Conservation (phyloP, 2,329 filamentous ascomycete species). For the Penicillium sp. region DNA sequence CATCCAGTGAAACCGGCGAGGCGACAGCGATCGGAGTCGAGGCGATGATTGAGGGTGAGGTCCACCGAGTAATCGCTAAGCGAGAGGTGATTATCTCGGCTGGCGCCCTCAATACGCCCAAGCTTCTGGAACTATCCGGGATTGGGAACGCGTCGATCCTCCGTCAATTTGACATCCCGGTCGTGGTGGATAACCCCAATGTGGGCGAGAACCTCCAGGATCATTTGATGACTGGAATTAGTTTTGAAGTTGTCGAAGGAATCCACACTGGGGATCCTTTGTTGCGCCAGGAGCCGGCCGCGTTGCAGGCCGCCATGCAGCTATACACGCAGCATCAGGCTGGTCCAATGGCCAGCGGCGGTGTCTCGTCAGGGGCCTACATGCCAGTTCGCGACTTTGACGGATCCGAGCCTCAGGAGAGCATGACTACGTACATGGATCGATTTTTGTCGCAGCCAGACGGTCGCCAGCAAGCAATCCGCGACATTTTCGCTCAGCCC, state of each 20-base stretch:
- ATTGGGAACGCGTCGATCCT: constrained; percentile 55
- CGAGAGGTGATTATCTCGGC: constrained; percentile 62
- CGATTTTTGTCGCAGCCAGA: neutral
- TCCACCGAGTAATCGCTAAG: constrained; percentile 30
- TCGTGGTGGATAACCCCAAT: constrained; percentile 47
- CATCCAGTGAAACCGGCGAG: neutral
- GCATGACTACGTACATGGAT: neutral
- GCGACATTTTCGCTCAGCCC: neutral
- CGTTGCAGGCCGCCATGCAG: constrained; percentile 44
- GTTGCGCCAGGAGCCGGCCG: constrained; percentile 42
- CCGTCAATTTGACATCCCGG: constrained; percentile 43
- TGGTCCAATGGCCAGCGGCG: constrained; percentile 11
- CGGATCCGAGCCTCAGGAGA: neutral
- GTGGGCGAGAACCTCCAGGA: constrained; percentile 58
- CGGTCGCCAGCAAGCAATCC: neutral
- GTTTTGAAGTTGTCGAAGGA: constrained; percentile 12
- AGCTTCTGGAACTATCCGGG: constrained; percentile 63
- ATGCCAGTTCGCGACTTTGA: constrained; percentile 2
- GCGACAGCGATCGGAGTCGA: neutral
- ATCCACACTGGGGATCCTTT: constrained; percentile 1
- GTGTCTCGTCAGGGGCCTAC: constrained; percentile 7
- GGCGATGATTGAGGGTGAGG: constrained; percentile 28
- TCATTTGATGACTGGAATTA: constrained; percentile 36
- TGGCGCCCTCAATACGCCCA: constrained; percentile 59
- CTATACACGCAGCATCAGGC: constrained; percentile 9